Percentiles rank a stretch among this genome's conserved stretches.
These are phyloP conservation scores for Podospora bellae-mahoneyi DNA, from an alignment of 495 filamentous ascomycete genomes.

Conservation along the genomic window DNA sequence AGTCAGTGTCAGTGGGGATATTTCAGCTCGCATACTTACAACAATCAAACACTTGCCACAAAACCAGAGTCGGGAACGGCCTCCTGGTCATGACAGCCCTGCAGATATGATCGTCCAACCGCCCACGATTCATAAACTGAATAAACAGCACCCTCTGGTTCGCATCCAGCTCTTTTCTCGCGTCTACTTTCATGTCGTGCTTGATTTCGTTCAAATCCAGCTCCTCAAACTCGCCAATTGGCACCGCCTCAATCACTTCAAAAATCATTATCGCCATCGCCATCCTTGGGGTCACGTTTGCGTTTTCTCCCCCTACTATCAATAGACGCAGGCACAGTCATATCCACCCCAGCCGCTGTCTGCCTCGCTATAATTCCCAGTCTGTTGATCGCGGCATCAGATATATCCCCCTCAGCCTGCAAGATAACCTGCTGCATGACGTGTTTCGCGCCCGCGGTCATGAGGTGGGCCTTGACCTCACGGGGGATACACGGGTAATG, in stretches of 20 bases:
- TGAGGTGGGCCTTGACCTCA: constrained; percentile 7
- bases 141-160: constrained; percentile 14
- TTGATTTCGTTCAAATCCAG: neutral
- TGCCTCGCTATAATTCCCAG: neutral
- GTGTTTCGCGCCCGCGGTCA: constrained; percentile 10
- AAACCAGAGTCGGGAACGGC: constrained; percentile 1
- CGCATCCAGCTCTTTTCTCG: neutral
- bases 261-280: neutral
- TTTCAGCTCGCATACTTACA: constrained; percentile 9
- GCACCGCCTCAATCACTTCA: neutral
- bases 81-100: neutral
- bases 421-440: constrained; percentile 1
- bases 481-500: neutral
- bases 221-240: neutral
- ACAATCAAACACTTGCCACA: constrained; percentile 21
- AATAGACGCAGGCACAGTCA: neutral
- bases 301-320: neutral
- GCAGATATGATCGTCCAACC: constrained; percentile 10
- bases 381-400: neutral
- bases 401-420: neutral
- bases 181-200: neutral
- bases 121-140: constrained; percentile 17
- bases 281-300: neutral
- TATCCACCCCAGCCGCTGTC: neutral
- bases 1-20: neutral